Evolutionary conservation across 495 filamentous ascomycete species (phyloP), one percentile per base, ranked within the genome.

Genomic region (Chlorociboria aeruginascens): DNA sequence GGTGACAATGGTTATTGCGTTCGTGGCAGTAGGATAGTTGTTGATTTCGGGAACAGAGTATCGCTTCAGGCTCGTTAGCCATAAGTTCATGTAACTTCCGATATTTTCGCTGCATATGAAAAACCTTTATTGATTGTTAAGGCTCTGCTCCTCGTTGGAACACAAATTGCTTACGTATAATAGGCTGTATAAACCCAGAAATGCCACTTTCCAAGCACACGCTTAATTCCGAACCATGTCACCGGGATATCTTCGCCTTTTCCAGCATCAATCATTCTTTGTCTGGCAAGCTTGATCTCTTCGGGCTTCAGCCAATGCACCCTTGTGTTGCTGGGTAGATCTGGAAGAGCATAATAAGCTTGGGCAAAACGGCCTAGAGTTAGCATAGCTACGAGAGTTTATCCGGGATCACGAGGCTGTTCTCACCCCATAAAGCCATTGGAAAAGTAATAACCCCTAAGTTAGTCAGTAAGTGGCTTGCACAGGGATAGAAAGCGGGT

Each of bases 1-100:
- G 46, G 61, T 64, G 12, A 72, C 46, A 7, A 72, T 68, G 1
- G 66, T 56, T 7, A 73, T 56, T 6, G 64, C 69, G 13, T 67
- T 64, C 9, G 66, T 59, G 14, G 68, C 66, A 1, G 68, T 67
- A 3, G 72, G 70, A 34, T 68, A 69, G 2, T 65, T 55, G 55
- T 75, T 75, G 43, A 48, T 40, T 29, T 48, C 20, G 66, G 55
- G 12, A 2, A 40, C 37, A n/a, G 34, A 30, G 36, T 48, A 50
- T 10, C 40, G 59, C 17, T 48, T 40, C 6, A 48, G n/a, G 34
- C 32, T 38, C 34, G 40, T 49, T 7, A 55, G 44, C 47, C 38
- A 54, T 10, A 55, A 36, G 6, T 43, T 45, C 40, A 49, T 45
- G 20, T 49, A 40, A 2, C 46, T 34, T n/a, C 47, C 50, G 9